phyloP scores from a whole-genome alignment of 208 protist species.

The Trypanosoma mega region DNA sequence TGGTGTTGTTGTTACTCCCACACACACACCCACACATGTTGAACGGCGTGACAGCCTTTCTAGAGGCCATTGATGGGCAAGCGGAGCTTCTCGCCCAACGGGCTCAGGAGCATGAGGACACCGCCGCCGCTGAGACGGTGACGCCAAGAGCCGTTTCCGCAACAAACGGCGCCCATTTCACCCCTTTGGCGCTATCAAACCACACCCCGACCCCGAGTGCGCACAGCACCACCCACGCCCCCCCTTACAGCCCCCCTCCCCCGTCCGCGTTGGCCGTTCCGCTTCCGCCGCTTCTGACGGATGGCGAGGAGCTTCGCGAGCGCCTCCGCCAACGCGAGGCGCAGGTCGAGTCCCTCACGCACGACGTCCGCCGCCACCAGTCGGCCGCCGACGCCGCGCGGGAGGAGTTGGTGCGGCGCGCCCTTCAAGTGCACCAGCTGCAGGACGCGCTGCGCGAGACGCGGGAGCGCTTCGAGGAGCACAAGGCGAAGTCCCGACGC shows the following conservation, averaged over 20 bases:
- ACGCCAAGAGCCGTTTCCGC: no score
- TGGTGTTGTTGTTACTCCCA: neutral
- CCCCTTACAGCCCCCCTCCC: no score
- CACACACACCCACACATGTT: no score
- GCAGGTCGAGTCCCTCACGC: slow-evolving; percentile 24
- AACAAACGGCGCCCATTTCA: no score
- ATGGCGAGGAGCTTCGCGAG: neutral
- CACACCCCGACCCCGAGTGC: no score
- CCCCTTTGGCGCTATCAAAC: no score
- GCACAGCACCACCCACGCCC: no score
- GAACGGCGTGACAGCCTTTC: slow-evolving; percentile 28
- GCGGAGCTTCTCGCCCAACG: slow-evolving; percentile 54
- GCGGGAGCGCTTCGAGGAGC: slow-evolving; percentile 19
- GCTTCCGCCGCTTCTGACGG: neutral
- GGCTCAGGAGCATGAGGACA: slow-evolving; percentile 18
- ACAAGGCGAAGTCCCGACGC: slow-evolving; percentile 24
- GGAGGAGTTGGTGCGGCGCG: no score
- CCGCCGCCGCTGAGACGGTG: slow-evolving; percentile 18
- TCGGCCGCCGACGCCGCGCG: slow-evolving; percentile 26
- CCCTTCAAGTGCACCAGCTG: slow-evolving; percentile 20
- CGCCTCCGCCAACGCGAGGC: slow-evolving; percentile 6
- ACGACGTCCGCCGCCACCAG: slow-evolving; percentile 26
- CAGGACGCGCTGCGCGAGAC: slow-evolving; percentile 17
- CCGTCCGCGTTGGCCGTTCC: neutral
- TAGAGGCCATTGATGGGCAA: slow-evolving; percentile 39